phyloP scores from a whole-genome alignment of 768 basidiomycete species.

The Amyloporia xantha region DNA sequence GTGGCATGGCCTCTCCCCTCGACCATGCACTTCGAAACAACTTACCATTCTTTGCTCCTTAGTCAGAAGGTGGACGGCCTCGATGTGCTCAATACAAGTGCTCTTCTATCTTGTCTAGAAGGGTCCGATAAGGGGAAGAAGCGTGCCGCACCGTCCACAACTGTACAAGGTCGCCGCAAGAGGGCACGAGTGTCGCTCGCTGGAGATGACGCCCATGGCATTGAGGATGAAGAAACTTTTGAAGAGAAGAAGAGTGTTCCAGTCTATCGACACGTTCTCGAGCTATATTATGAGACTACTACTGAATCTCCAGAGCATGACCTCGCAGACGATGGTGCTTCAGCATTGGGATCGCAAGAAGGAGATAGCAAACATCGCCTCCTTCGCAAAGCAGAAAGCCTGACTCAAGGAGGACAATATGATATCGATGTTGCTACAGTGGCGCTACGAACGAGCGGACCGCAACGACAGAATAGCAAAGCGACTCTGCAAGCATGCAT shows the following conservation, averaged over 20 bases:
- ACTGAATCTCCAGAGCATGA: neutral
- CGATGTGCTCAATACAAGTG: neutral
- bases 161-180: neutral
- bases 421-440: too few relatives aligned
- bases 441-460: too few relatives aligned
- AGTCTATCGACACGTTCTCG: neutral
- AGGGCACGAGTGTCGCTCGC: neutral
- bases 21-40: too few relatives aligned
- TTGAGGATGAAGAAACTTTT: neutral
- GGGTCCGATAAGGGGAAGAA: neutral
- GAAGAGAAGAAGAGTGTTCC: neutral
- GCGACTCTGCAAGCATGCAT: neutral
- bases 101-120: neutral
- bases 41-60: neutral
- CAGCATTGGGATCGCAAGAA: neutral
- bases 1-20: too few relatives aligned
- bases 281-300: neutral
- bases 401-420: too few relatives aligned
- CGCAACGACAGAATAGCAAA: neutral
- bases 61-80: neutral
- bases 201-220: neutral
- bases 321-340: neutral
- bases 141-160: neutral
- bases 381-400: too few relatives aligned
- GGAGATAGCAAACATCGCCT: neutral